Evolutionary conservation across 345 rosid genomes (phyloP), one percentile per base, ranked within the genome.

Genomic region (Camelina laxa): DNA sequence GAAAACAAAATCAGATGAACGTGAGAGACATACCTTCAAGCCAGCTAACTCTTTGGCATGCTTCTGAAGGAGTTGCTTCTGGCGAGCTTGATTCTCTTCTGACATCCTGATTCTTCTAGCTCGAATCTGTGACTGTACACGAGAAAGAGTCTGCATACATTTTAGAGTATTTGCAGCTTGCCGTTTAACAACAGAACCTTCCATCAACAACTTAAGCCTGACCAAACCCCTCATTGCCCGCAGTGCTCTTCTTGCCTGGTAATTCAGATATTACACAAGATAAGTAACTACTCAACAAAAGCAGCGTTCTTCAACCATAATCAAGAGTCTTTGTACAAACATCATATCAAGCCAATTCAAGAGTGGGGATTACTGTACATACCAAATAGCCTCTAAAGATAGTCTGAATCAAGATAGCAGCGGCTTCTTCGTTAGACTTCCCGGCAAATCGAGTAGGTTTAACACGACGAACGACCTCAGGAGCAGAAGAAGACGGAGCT

Each of bases 11-110:
- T 35, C 14, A 24, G 3, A 50, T 5, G n/a, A 41, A 50, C 20
- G 15, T 38, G 16, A 53, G 54, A 65, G 19, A 69, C 62, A 73
- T 27, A 91, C 98, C 91, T 80, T 84, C 67, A 84, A 73, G 69
- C 83, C 88, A 69, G 86, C 93, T 42, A 91, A 80, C 82, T 95
- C 98, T 74, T 85, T 87, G 7, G 92, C 97, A 75, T 91, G 98
- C 69, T 95, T 90, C 80, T 92, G 97, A 72, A 90, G 80, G 35
- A 91, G 88, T 82, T 95, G 99, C 41, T 80, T 85, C 81, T 90
- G 99, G 35, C 91, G 91, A 70, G 96, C 92, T 61, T 86, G 97
- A 80, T 90, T 95, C 88, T 95, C 97, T 80, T 95, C 98, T 1
- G 86, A 78, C 94, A 90, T 87, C 75, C 92, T 85, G 69, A 87